Percentiles rank a stretch among this genome's conserved stretches.
phyloP scores from a whole-genome alignment of 352 stramenopile genomes.

The Pythium phragmiticola region DNA sequence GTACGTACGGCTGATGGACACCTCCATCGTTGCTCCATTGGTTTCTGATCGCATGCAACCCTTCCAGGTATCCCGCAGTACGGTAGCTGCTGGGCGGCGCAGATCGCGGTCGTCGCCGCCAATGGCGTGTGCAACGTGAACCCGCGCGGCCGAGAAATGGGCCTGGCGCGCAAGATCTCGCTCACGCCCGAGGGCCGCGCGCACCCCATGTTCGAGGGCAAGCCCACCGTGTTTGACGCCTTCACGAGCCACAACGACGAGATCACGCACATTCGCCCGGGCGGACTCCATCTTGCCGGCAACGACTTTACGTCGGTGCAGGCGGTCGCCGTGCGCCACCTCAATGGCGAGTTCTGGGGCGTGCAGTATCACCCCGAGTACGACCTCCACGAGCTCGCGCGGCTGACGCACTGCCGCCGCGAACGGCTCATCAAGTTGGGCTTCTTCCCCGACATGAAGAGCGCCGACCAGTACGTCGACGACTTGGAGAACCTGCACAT shows the following conservation, averaged over 20 bases:
- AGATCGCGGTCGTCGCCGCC: slow-evolving; percentile 72
- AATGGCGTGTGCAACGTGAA: slow-evolving; percentile 66
- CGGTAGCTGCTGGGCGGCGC: slow-evolving; percentile 78
- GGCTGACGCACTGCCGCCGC: slow-evolving; percentile 68
- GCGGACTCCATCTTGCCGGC: slow-evolving; percentile 52
- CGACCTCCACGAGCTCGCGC: slow-evolving; percentile 76
- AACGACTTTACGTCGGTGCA: slow-evolving; percentile 77
- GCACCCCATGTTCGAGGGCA: slow-evolving; percentile 83
- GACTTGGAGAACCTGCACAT: slow-evolving; percentile 75
- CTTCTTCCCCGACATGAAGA: slow-evolving; percentile 74
- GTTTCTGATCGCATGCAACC: not conserved
- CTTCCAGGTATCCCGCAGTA: slow-evolving; percentile 64
- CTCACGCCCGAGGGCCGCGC: slow-evolving; percentile 68
- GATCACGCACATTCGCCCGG: slow-evolving; percentile 67
- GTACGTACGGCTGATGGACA: slow-evolving; percentile 21
- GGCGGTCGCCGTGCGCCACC: slow-evolving; percentile 66
- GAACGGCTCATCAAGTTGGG: slow-evolving; percentile 63
- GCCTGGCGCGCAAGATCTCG: slow-evolving; percentile 73
- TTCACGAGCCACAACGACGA: slow-evolving; percentile 86
- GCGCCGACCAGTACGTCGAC: slow-evolving; percentile 66
- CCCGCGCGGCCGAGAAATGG: slow-evolving; percentile 70
- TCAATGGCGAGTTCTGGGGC: slow-evolving; percentile 81
- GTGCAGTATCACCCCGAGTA: slow-evolving; percentile 88
- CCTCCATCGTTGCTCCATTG: not conserved
- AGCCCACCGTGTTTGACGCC: slow-evolving; percentile 75